Evolutionary conservation across 2,329 filamentous ascomycete genomes (phyloP).

Genomic region (Annulohypoxylon truncatum): DNA sequence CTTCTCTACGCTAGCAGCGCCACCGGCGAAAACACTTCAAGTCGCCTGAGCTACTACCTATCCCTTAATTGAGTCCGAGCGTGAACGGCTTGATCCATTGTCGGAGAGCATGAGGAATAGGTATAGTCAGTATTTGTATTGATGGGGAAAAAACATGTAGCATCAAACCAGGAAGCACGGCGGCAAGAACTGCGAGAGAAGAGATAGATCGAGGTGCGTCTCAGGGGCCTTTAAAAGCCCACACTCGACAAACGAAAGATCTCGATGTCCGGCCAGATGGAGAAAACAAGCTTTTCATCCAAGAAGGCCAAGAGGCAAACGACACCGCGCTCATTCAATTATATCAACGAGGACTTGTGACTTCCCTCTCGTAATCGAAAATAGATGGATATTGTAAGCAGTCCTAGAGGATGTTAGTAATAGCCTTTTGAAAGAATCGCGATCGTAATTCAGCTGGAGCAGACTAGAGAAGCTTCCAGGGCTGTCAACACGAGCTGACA

Average conservation of each 20-base stretch:
- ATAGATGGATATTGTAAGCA: slow-evolving; percentile 9
- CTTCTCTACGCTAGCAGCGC: not conserved
- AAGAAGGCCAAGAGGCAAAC: slow-evolving; percentile 2
- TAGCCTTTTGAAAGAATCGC: not conserved
- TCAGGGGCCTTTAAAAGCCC: not conserved
- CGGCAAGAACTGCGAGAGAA: not conserved
- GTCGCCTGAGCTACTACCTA: not conserved
- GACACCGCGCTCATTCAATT: too few species aligned
- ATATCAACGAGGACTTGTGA: not conserved
- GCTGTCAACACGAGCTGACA: slow-evolving; percentile 18
- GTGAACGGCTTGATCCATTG: not conserved
- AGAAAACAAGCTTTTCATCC: not conserved
- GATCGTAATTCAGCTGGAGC: not conserved
- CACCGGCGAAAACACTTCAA: not conserved
- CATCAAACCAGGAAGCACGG: not conserved
- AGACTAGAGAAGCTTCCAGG: not conserved
- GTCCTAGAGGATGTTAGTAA: not conserved
- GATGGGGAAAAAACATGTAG: not conserved
- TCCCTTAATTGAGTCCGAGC: not conserved
- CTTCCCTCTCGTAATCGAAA: slow-evolving; percentile 7
- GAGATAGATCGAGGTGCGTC: not conserved
- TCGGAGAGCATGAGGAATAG: not conserved
- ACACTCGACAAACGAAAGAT: not conserved
- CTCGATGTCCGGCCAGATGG: not conserved
- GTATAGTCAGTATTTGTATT: not conserved